These are phyloP conservation scores for Rhodotorula glutinis DNA, from an alignment of 1,284 basidiomycete genomes.

Conservation along the genomic window DNA sequence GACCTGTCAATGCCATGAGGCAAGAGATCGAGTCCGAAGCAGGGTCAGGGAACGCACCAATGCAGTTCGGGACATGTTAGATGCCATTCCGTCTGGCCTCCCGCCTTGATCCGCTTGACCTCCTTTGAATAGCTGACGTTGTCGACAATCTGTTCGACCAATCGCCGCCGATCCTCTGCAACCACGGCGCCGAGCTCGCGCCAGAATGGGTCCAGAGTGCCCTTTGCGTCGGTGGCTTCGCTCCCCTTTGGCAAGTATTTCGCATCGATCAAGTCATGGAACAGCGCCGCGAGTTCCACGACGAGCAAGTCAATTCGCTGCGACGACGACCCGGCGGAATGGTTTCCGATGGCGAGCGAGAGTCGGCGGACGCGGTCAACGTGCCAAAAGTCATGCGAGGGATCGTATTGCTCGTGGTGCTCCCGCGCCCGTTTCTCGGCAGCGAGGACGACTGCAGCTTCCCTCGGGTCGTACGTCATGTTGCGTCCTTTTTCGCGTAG, in stretches of 20 bases:
- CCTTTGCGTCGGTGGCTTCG: neutral
- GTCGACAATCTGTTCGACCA: conserved; percentile 61
- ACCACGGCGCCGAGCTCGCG: neutral
- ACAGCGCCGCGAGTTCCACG: conserved; percentile 76
- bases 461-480: neutral
- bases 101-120: conserved; percentile 53
- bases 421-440: conserved; percentile 17
- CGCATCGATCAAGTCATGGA: conserved; percentile 84
- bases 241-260: conserved; percentile 60
- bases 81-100: conserved; percentile 60
- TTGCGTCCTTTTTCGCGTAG: too few species aligned
- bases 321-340: neutral
- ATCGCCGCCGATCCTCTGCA: conserved; percentile 23
- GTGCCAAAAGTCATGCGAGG: conserved; percentile 84
- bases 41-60: conserved; percentile 50
- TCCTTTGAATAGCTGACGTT: conserved; percentile 86
- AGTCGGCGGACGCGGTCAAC: conserved; percentile 45
- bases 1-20: too few species aligned
- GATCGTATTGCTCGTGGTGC: conserved; percentile 60
- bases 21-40: neutral
- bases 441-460: conserved; percentile 7
- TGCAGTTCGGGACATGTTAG: conserved; percentile 72
- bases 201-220: conserved; percentile 22
- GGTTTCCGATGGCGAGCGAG: conserved; percentile 17
- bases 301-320: conserved; percentile 60